Percentiles rank a stretch among this genome's conserved stretches.
These are phyloP conservation scores for Goniomonas avonlea DNA, from an alignment of 78 protist genomes.

Conservation along the genomic window DNA sequence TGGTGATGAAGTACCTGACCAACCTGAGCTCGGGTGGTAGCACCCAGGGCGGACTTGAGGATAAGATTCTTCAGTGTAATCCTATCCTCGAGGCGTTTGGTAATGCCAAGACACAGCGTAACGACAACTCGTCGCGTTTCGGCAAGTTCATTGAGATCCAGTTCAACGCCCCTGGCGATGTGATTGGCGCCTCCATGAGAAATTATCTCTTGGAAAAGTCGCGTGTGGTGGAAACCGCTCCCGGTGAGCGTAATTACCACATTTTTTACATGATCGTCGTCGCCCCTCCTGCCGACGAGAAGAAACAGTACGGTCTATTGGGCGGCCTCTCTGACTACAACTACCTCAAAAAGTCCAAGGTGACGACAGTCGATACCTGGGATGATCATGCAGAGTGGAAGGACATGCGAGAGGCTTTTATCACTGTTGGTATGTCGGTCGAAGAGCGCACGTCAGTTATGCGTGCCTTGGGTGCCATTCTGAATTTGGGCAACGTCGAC, in stretches of 20 bases:
- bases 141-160: slow-evolving; percentile 52
- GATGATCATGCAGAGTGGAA: slow-evolving; percentile 42
- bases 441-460: slow-evolving; percentile 21
- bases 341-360: not conserved
- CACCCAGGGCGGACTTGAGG: too few relatives aligned
- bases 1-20: not conserved
- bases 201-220: slow-evolving; percentile 19
- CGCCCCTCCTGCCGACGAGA: not conserved
- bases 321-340: too few relatives aligned
- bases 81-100: slow-evolving; percentile 74
- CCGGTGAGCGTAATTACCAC: slow-evolving; percentile 25
- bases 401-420: slow-evolving; percentile 17
- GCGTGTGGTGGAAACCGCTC: slow-evolving; percentile 13
- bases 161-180: too few relatives aligned
- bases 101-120: slow-evolving; percentile 82
- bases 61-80: too few relatives aligned
- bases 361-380: not conserved
- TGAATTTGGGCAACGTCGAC: slow-evolving; percentile 34
- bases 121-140: slow-evolving; percentile 83
- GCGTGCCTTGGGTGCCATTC: slow-evolving; percentile 17
- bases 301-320: too few relatives aligned
- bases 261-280: not conserved
- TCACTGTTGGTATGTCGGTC: slow-evolving; percentile 15
- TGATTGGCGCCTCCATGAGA: not conserved
- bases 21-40: not conserved